Percentiles rank a stretch among this genome's conserved stretches.
phyloP scores from a whole-genome alignment of 2,329 filamentous ascomycete species.

The Xylariaceae sp. region DNA sequence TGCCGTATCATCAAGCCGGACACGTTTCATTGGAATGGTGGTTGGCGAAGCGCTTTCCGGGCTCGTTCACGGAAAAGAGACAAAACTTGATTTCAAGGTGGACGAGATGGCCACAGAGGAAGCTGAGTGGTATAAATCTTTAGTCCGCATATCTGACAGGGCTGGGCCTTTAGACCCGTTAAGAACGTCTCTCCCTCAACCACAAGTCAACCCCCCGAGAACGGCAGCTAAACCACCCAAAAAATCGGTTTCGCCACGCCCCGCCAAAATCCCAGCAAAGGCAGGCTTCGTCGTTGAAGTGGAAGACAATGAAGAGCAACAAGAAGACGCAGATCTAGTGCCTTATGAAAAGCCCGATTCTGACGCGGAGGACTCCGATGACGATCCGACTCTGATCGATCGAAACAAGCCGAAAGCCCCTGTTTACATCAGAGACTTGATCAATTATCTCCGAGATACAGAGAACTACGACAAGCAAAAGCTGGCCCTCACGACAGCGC shows the following conservation, averaged over 20 bases:
- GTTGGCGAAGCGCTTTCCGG: constrained; percentile 69
- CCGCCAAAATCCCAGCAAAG: constrained; percentile 34
- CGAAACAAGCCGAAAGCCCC: constrained; percentile 79
- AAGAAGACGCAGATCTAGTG: constrained; percentile 63
- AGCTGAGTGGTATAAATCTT: constrained; percentile 66
- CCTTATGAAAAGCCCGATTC: constrained; percentile 83
- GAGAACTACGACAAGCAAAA: constrained; percentile 83
- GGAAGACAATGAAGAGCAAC: constrained; percentile 52
- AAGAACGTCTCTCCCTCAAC: constrained; percentile 21
- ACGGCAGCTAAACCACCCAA: constrained; percentile 24
- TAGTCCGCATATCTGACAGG: constrained; percentile 60
- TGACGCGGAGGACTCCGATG: constrained; percentile 86
- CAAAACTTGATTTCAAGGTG: constrained; percentile 76
- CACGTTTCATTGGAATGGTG: constrained; percentile 82
- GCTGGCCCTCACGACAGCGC: constrained; percentile 71
- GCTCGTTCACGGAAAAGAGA: constrained; percentile 63
- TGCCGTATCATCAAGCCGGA: constrained; percentile 66
- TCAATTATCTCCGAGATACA: constrained; percentile 71
- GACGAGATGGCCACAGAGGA: constrained; percentile 73
- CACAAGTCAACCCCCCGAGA: constrained; percentile 25
- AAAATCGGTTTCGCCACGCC: constrained; percentile 19
- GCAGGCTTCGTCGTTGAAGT: constrained; percentile 60
- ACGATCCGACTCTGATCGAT: constrained; percentile 82
- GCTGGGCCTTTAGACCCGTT: constrained; percentile 56
- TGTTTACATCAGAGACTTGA: constrained; percentile 85